Evolutionary conservation across 1,284 basidiomycete species (phyloP), one percentile per base, ranked within the genome.

Genomic region (Heterobasidion irregulare): DNA sequence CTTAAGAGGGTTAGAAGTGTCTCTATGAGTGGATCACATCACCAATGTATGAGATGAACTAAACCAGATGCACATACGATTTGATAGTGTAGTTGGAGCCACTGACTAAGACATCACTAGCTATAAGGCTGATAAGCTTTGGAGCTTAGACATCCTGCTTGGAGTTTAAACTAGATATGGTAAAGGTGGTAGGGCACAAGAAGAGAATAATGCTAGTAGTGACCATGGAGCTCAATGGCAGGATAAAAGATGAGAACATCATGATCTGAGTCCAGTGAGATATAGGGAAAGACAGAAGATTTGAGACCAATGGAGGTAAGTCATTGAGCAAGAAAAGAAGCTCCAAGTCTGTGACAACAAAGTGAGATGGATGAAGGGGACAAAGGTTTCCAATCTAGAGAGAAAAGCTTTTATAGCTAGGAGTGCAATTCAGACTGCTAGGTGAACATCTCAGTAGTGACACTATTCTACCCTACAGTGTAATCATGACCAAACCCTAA

Each of bases 1-100:
- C 26, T 62, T 46, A 10, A 68, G 71, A 35, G 64, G 62, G 33
- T 7, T 35, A 26, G 19, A 53, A 18, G 7, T 34, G 56, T 2
- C 6, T 45, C 47, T 43, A 57, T 9, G 19, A 33, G 9, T 2
- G 41, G 50, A 10, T 44, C 34, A 34, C 47, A 52, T 52, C 56
- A 48, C 45, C n/a, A n/a, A 16, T 33, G 9, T 13, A 45, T 18
- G 43, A 1, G n/a, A 38, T 36, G 15, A 51, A 9, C 18, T n/a
- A 38, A 19, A 9, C 33, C 18, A 12, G 36, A 26, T 26, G n/a
- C 15, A 47, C 46, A 18, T 32, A 59, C 58, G 56, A 59, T 6
- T 19, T 50, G 12, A 59, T 57, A 13, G 51, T 10, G 16, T 54
- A 44, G 3, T 26, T 19, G 33, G 44, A 41, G 8, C 58, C 58